Evolutionary conservation across 129 eudicot species (phyloP), one percentile per base, ranked within the genome.

Genomic region (Flaveria brownii): DNA sequence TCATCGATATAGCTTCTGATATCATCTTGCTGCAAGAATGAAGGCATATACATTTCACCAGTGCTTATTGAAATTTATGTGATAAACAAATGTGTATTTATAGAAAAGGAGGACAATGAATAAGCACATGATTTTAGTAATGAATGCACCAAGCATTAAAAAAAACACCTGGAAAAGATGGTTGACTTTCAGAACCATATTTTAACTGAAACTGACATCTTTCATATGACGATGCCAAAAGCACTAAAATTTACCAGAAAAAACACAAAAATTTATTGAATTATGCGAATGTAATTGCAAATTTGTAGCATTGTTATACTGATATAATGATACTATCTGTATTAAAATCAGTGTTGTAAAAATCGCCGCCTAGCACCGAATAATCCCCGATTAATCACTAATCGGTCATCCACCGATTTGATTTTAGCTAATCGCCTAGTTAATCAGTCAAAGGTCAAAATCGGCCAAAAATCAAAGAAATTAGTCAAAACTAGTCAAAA

Each of bases 11-110:
- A 95, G 90, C 85, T 85, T 69, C 95, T 75, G 65, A 95, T 91
- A 73, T 95, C 99, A 78, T 91, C 99, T 91, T 95, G 99, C 99
- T 95, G 97, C 82, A 85, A 43, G 75, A 80, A 66, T 67, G 9
- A 41, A 66, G 52, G 13, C 71, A 67, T 59, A 28, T 69, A 39
- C 23, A 68, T 51, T 39, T 72, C 64, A 75, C 43, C 59, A 36
- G 54, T 23, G 46, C 56, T 55, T 22, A 77, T 41, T 52, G 33
- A 51, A 61, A 76, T 50, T 33, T 22, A 51, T 36, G 16, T 47
- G n/a, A 36, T 14, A 50, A 15, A n/a, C 13, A 62, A 65, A 5
- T 9, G 26, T 16, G 5, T 6, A 30, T 20, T 11, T 20, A 68
- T 41, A 42, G 55, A 13, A 16, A 54, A 54, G 16, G 23, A 66